Evolutionary conservation across 2,329 filamentous ascomycete genomes (phyloP).

Genomic region (Trichoderma asperellum): DNA sequence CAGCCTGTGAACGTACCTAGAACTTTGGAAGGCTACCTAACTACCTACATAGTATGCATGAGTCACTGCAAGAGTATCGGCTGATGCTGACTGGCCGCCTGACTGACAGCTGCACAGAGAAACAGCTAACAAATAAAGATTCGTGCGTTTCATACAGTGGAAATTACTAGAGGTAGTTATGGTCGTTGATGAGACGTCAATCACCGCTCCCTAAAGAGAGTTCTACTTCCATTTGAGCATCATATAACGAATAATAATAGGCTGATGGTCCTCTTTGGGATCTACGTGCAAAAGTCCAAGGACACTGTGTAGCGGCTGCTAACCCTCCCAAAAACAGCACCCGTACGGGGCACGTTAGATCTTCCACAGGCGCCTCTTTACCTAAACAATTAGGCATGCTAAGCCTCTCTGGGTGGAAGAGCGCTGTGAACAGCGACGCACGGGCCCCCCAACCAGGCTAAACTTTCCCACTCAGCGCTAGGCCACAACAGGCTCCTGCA

Average conservation of each 20-base stretch:
- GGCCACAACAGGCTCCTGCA: constrained; percentile 41
- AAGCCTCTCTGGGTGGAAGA: neutral
- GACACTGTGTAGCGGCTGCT: constrained; percentile 10
- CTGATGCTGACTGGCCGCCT: constrained; percentile 18
- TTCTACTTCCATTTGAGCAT: neutral
- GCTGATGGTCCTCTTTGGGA: neutral
- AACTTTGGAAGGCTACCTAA: neutral
- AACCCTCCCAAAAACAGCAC: neutral
- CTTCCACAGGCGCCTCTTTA: neutral
- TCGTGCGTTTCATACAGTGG: neutral
- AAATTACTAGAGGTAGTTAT: neutral
- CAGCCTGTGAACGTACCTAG: neutral
- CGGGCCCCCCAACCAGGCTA: constrained; percentile 22
- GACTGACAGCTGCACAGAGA: neutral
- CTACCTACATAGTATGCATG: neutral
- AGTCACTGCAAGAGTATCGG: constrained; percentile 6
- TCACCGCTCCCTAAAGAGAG: neutral
- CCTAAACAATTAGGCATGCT: neutral
- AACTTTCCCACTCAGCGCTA: constrained; percentile 37
- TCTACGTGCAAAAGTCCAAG: neutral
- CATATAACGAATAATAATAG: neutral
- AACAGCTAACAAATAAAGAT: neutral
- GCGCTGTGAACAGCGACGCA: constrained; percentile 25
- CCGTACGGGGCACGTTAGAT: neutral
- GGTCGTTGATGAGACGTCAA: neutral